phyloP scores from a whole-genome alignment of 2,329 filamentous ascomycete species.

The Harringtonia aguacate region DNA sequence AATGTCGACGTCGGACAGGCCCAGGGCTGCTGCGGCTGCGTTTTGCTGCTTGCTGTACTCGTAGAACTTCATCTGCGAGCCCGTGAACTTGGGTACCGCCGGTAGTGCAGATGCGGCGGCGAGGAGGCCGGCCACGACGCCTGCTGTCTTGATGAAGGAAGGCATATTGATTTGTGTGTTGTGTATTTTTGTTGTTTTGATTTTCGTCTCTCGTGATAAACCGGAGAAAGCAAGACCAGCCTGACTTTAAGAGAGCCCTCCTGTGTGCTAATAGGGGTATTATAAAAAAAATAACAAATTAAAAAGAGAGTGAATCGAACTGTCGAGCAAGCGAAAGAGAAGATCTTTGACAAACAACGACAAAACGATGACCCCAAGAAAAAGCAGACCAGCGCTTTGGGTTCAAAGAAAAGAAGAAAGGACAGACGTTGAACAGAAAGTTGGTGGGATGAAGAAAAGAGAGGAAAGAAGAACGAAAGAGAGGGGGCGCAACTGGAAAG shows the following conservation, averaged over 20 bases:
- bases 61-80: slow-evolving; percentile 34
- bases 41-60: slow-evolving; percentile 39
- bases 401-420: slow-evolving; percentile 21
- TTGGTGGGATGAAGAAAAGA: slow-evolving; percentile 2
- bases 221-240: slow-evolving; percentile 25
- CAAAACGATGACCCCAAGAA: slow-evolving; percentile 25
- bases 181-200: slow-evolving; percentile 14
- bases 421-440: slow-evolving; percentile 8
- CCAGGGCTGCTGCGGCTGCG: slow-evolving; percentile 31
- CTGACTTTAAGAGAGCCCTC: slow-evolving; percentile 24
- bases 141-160: slow-evolving; percentile 33
- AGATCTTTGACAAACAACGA: slow-evolving; percentile 6
- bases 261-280: slow-evolving; percentile 13
- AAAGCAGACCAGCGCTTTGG: slow-evolving; percentile 44
- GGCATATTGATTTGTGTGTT: slow-evolving; percentile 25
- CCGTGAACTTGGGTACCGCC: slow-evolving; percentile 28
- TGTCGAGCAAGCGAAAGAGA: slow-evolving; percentile 6
- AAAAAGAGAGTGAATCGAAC: slow-evolving; percentile 12
- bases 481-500: not conserved
- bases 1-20: slow-evolving; percentile 43
- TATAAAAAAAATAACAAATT: slow-evolving; percentile 22
- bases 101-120: slow-evolving; percentile 37
- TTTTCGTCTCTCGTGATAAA: slow-evolving; percentile 13
- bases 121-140: slow-evolving; percentile 32
- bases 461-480: slow-evolving; percentile 1